A percentile compares a stretch with the other conserved stretches of the same genome.
Conservation (phyloP, 805 yeast genomes). For the Saturnispora dispora region DNA sequence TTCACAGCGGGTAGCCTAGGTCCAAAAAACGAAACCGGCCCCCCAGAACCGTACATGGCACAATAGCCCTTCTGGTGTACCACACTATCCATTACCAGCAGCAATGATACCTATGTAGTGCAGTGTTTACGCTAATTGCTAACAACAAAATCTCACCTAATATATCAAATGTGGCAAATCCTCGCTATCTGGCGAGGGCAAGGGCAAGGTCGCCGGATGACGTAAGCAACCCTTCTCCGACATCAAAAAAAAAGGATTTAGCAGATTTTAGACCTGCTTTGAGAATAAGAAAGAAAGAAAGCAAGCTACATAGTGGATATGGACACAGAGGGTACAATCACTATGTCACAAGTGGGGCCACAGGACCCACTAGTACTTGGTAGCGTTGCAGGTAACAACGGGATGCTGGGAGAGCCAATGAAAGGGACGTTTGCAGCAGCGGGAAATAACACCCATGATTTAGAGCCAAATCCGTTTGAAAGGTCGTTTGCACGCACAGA, state of each 20-base stretch:
- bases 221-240: not conserved
- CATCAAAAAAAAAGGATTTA: not conserved
- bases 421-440: not conserved
- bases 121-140: not conserved
- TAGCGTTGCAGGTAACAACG: not conserved
- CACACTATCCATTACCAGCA: not conserved
- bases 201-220: not conserved
- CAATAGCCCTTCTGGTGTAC: conserved; percentile 38
- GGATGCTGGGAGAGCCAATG: not conserved
- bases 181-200: not conserved
- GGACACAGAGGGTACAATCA: not conserved
- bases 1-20: conserved; percentile 70
- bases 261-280: not conserved
- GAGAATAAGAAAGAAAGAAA: not conserved
- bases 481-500: conserved; percentile 57
- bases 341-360: not conserved
- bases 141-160: not conserved
- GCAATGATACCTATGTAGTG: not conserved
- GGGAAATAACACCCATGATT: conserved; percentile 20
- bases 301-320: not conserved
- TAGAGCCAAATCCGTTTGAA: conserved; percentile 94
- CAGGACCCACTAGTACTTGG: not conserved
- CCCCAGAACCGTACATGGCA: conserved; percentile 56
- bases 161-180: not conserved
- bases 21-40: conserved; percentile 74